Base-by-base conservation (phyloP, 345 rosid species). In the Arabis hirsuta region DNA sequence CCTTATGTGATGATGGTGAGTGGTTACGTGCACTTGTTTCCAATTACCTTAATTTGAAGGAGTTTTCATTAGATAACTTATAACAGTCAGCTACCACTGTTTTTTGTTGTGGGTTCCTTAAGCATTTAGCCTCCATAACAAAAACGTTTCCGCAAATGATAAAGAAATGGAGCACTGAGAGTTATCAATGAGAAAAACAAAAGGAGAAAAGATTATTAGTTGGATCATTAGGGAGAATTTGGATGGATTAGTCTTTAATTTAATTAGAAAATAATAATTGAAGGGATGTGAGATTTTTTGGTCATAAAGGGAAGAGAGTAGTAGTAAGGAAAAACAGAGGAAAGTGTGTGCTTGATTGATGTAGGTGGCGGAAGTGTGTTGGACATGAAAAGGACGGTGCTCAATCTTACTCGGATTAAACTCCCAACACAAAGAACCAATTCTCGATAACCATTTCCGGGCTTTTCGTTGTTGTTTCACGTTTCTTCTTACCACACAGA, bases 341-440 rank as follows among this genome's bases (percentile, higher is more conserved):
- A 50, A 48, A 56, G 24, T 22, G 52, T 51, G 67, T 60, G 16
- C 16, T 16, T 16, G 16, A 16, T 6, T 5, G 38, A 14, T 14
- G 67, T 14, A 70, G 66, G 74, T 70, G 74, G 74, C 74, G 31
- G 58, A 58, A 58, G 32, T 14, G 52, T 51, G 67, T 60, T 60
- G 67, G 74, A 42, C 45, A n/a, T 38, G 48, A 71, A 65, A 71
- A 36, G 32, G 61, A 43, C 56, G 66, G 43, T 29, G 69, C 55
- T 31, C 32, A 4, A n/a, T n/a, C 48, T 38, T 13, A 27, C 6
- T 6, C 61, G 29, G 8, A n/a, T 20, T 51, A 16, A 22, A 24
- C 44, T 66, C 14, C n/a, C 43, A 66, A 34, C 31, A 34, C 38
- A 32, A 32, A 66, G 11, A 36, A 36, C 27, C 4, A 32, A 19